Evolutionary conservation across 805 yeast species (phyloP), one percentile per base, ranked within the genome.

Genomic region (Kurtzmaniella fragi): DNA sequence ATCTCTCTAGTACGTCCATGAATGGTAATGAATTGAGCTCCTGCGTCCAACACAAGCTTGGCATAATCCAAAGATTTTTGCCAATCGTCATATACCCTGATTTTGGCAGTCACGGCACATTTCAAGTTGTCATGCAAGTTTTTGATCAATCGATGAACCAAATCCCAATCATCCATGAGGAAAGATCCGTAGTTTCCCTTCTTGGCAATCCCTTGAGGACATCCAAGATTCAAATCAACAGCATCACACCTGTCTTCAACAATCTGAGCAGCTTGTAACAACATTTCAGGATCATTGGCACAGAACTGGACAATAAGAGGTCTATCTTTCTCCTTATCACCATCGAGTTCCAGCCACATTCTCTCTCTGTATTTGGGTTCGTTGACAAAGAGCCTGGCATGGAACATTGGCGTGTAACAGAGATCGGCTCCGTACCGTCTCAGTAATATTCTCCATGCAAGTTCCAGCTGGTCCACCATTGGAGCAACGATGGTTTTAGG

Each of bases 161-260:
- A 64, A 16, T 78, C 86, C 98, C 98, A 93, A 53, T 93, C 96
- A 41, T 93, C 99, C 96, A 90, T 91, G 39, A 93, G 64, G 50
- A 90, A 93, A 0, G 98, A 82, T 1, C 99, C 99, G 57, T 93
- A 93, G 46, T 86, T 83, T 0, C 99, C 99, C 60, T 87, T 86
- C 46, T 75, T 77, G 0, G 99, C 99, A 44, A 93, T 93, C 1
- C 96, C 96, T 61, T 93, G 99, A 0, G 99, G 99, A 61, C 99
- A 93, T 0, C 99, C 99, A 42, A 93, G 70, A 54, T 93, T 93
- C 48, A 93, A 72, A 62, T 93, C 99, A 17, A 93, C 95, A 0
- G 97, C 99, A 64, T 91, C 98, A 61, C 98, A 91, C 44, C 77
- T 71, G 37, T 82, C 85, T 41, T 81, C 86, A 2, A 93, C 95